These are phyloP conservation scores for Xylaria multiplex DNA, from an alignment of 2,329 filamentous ascomycete species.

Conservation along the genomic window DNA sequence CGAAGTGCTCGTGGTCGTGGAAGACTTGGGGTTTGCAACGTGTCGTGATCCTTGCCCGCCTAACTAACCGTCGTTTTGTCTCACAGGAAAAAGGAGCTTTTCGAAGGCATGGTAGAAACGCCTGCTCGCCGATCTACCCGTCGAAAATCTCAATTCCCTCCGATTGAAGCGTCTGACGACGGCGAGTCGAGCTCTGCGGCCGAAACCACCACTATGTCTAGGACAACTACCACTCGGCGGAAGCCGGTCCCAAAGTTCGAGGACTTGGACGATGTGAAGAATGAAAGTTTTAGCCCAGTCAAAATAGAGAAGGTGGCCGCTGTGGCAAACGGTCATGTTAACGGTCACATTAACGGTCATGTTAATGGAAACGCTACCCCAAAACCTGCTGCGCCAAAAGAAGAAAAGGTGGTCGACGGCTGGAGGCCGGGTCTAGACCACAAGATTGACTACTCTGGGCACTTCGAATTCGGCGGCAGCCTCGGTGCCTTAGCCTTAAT, in stretches of 20 bases:
- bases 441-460: constrained; percentile 70
- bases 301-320: constrained; percentile 42
- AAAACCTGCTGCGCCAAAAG: constrained; percentile 22
- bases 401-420: constrained; percentile 60
- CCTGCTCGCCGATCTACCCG: constrained; percentile 60
- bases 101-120: constrained; percentile 70
- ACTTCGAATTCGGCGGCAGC: constrained; percentile 88
- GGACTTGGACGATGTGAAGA: constrained; percentile 53
- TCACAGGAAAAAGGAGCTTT: constrained; percentile 68
- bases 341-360: constrained; percentile 39
- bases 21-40: not conserved
- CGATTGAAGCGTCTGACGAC: constrained; percentile 58
- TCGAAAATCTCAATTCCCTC: constrained; percentile 60
- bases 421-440: constrained; percentile 69
- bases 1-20: not conserved
- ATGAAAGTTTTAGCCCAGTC: constrained; percentile 47
- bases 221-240: constrained; percentile 56
- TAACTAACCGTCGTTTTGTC: constrained; percentile 20
- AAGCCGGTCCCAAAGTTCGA: constrained; percentile 60
- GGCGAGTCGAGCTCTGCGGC: constrained; percentile 61
- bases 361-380: constrained; percentile 42
- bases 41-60: not conserved
- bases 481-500: constrained; percentile 85
- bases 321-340: constrained; percentile 39
- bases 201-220: constrained; percentile 51